Base-by-base conservation (phyloP, 2,329 filamentous ascomycete species). In the Talaromyces sp. region DNA sequence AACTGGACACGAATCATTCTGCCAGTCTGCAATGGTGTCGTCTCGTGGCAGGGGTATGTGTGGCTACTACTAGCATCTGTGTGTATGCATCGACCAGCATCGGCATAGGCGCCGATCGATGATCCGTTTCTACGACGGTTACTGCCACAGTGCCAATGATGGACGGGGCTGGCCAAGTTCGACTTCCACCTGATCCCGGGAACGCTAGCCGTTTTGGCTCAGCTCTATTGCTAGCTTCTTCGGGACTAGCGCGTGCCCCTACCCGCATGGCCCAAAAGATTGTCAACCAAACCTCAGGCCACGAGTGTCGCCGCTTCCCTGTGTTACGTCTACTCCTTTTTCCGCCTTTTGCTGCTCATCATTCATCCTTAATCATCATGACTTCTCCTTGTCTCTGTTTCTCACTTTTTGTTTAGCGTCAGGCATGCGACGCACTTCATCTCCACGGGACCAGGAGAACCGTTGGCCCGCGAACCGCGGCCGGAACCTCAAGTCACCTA, bases 391-490 rank as follows among this genome's bases (percentile, higher is more conserved):
- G 27, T 45, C 25, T 19, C 15, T 25, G 15, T 47, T 52, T 41
- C 27, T 52, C 41, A 47, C 45, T 37, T 37, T 50, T 65, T 35
- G 37, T 67, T 58, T 66, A 58, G 31, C 69, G 71, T 73, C 73
- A 71, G 72, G 75, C 67, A 78, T 79, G 77, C 74, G 77, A 68
- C 73, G 73, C 61, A 68, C 71, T 60, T 70, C 75, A 41, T 70
- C 71, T 67, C 70, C 73, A 62, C 73, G 70, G 67, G 73, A 78
- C 65, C 72, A 72, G 60, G 68, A 67, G 61, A 76, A 73, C 68
- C 72, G 76, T 66, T 73, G 71, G 63, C 78, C 76, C 31, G 70
- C 75, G 68, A 76, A 75, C 58, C 77, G 75, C 66, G 74, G 70
- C 69, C 74, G 72, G 43, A 78, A 74, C 71, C 39, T 39, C 56